Evolutionary conservation across 1,284 basidiomycete genomes (phyloP), one percentile per base, ranked within the genome.

Genomic region (Cryptococcus wingfieldii): DNA sequence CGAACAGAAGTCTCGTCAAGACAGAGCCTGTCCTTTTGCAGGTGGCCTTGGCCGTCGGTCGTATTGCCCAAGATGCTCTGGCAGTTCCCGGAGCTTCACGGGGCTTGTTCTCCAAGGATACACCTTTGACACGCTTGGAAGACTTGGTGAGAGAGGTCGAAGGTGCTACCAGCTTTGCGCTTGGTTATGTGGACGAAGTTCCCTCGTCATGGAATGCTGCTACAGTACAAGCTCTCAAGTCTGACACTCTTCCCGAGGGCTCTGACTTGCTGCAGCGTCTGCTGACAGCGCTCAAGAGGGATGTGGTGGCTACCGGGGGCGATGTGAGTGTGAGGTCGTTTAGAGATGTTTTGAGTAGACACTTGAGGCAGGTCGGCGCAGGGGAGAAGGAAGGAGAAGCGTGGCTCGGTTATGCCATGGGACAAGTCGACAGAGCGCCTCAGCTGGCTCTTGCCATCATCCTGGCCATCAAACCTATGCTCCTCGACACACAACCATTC

Each of bases 331-430:
- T 83, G 4, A 79, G 85, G 16, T 78, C 87, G 18, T 72, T 93
- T 39, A 78, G 81, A 51, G 75, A 79, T 41, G 78, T 89, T 8
- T 67, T 93, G 47, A 81, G 81, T 28, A 80, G 84, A 67, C 71
- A 85, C 27, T 75, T 92, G 53, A 68, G 75, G 41, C 73, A 77
- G 49, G 79, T 81, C 42, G 84, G 84, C 55, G 80, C 85, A 0
- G 82, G 82, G 3, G 81, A 79, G 41, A 77, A 75, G 0, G 89
- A 93, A 60, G 85, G 84, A 0, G 90, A 91, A 56, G 71, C 80
- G 38, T 94, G 93, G 90, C 76, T 94, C 47, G 68, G 77, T 2
- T 79, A 88, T 38, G 86, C 83, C 5, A 81, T 86, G 68, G 82
- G 77, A 56, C 58, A 86, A 5, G 83, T 88, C 64, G 83, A 80